Base-by-base conservation (phyloP, 371 early-diverging fungal species). In the Synchytrium microbalum region DNA sequence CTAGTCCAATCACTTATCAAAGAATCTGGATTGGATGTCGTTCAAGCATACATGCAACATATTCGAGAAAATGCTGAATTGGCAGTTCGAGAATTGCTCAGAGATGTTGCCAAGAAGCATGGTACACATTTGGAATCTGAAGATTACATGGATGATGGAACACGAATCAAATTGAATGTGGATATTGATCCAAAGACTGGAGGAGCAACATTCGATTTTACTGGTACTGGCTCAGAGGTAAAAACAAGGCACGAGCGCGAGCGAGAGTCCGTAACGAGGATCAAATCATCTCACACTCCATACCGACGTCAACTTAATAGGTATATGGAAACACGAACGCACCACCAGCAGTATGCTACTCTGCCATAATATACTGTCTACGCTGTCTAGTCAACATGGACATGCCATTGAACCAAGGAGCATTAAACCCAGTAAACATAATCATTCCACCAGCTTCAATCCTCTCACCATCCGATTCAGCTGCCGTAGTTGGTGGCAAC, bases 401-500 rank as follows among this genome's bases (percentile, higher is more conserved):
- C 64, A 93, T 97, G 58, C 98, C 98, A 0, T 75, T 97, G 64
- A 97, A 97, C 70, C 90, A 95, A 60, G 98, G 98, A 16, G 95
- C 96, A 64, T 77, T 97, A 13, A 80, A 79, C 8, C 96, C 98
- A 0, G 86, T 97, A 56, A 72, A 67, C 13, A 84, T 95, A 58
- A 74, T 77, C 24, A 89, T 97, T 28, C 96, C 96, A 2, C 71
- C 77, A 8, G 75, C 78, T 26, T 87, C 89, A 2, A 73, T 95
- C 24, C 74, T 97, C 25, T 75, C 80, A 25, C 96, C 96, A 0
- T 85, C 87, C 0, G 88, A 89, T 54, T 79, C 72, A 0, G 89
- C 92, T 13, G 98, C 96, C 0, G 96, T 96, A 0, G 98, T 97
- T 1, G 98, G 96, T 31, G 98, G 98, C 61, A 97, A 97, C 67